Evolutionary conservation across 2,329 filamentous ascomycete species (phyloP).

Genomic region (Xylariaceae sp.): DNA sequence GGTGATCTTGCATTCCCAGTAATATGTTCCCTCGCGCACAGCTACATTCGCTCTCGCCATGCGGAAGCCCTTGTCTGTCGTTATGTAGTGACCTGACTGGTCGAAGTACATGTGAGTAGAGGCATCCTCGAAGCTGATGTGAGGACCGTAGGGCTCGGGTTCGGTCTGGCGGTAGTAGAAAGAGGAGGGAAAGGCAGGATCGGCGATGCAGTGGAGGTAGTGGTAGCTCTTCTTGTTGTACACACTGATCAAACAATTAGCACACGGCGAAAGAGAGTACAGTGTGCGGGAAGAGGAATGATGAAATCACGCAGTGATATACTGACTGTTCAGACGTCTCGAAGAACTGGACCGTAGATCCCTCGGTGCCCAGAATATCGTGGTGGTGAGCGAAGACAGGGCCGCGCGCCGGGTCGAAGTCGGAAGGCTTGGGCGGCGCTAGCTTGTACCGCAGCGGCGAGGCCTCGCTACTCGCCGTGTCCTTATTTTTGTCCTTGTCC

Average conservation of each 20-base stretch:
- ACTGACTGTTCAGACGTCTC: constrained; percentile 63
- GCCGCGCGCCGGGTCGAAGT: constrained; percentile 57
- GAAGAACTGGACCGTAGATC: constrained; percentile 53
- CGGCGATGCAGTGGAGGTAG: constrained; percentile 87
- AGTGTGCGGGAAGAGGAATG: background rate
- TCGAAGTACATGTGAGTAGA: constrained; percentile 83
- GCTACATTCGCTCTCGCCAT: constrained; percentile 89
- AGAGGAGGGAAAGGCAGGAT: constrained; percentile 79
- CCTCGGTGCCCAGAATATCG: constrained; percentile 46
- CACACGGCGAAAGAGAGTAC: background rate
- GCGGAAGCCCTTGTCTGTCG: constrained; percentile 88
- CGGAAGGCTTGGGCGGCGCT: constrained; percentile 57
- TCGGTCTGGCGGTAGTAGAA: constrained; percentile 90
- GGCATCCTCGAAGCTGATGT: constrained; percentile 90
- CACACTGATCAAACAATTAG: constrained; percentile 38
- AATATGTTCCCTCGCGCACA: constrained; percentile 83
- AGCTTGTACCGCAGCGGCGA: constrained; percentile 60
- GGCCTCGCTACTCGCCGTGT: constrained; percentile 39
- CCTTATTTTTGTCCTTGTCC: constrained; percentile 22
- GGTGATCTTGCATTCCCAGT: constrained; percentile 90
- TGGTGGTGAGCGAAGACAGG: constrained; percentile 56
- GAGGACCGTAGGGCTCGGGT: constrained; percentile 73
- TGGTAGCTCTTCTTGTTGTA: constrained; percentile 72
- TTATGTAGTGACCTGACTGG: constrained; percentile 69
- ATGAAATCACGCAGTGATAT: background rate